phyloP scores from a whole-genome alignment of 2,329 filamentous ascomycete species.

The Aspergillus felis region DNA sequence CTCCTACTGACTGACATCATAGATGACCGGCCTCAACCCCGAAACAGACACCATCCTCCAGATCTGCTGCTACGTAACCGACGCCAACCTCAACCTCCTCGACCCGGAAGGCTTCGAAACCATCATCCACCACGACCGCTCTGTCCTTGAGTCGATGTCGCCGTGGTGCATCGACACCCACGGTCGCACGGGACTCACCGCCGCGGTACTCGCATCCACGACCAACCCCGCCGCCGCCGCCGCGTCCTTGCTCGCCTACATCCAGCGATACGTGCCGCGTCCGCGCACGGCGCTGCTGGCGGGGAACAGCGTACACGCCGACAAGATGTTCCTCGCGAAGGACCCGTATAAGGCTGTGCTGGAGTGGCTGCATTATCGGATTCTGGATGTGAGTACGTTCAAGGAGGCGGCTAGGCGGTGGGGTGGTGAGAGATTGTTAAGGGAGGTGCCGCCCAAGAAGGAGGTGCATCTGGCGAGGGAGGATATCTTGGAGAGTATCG shows the following conservation, averaged over 20 bases:
- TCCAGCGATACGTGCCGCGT: slow-evolving; percentile 67
- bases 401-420: slow-evolving; percentile 88
- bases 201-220: slow-evolving; percentile 67
- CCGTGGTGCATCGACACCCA: slow-evolving; percentile 86
- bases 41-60: slow-evolving; percentile 82
- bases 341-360: slow-evolving; percentile 70
- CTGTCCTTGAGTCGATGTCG: slow-evolving; percentile 73
- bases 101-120: slow-evolving; percentile 75
- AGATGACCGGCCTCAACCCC: slow-evolving; percentile 43
- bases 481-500: slow-evolving; percentile 94
- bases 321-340: slow-evolving; percentile 73
- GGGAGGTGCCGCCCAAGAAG: slow-evolving; percentile 66
- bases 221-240: slow-evolving; percentile 71
- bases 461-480: slow-evolving; percentile 76
- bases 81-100: slow-evolving; percentile 69
- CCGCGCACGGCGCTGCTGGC: slow-evolving; percentile 69
- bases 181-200: slow-evolving; percentile 73
- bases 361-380: slow-evolving; percentile 79
- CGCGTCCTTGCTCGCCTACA: slow-evolving; percentile 69
- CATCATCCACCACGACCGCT: slow-evolving; percentile 68
- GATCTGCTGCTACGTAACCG: slow-evolving; percentile 88
- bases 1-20: neutral
- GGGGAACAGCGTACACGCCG: slow-evolving; percentile 90
- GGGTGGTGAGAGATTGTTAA: slow-evolving; percentile 60
- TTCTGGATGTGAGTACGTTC: slow-evolving; percentile 85